Conservation (phyloP, 2,329 filamentous ascomycete genomes). For the Beauveria bassiana region DNA sequence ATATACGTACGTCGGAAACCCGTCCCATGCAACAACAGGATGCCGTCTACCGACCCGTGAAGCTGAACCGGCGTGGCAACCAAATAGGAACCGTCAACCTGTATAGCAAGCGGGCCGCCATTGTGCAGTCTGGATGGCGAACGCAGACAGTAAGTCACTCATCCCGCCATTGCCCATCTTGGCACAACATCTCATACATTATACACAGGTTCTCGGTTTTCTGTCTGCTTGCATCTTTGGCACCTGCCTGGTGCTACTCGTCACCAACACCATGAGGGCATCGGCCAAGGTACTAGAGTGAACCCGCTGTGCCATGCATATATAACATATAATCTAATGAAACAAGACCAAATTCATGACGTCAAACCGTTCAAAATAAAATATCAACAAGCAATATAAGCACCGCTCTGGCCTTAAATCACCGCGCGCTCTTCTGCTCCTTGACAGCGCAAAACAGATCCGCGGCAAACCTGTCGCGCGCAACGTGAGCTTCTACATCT, state of each 20-base stretch:
- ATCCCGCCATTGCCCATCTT: background rate
- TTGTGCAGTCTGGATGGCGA: constrained; percentile 91
- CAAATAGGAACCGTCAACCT: constrained; percentile 59
- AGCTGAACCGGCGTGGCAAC: background rate
- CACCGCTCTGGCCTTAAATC: background rate
- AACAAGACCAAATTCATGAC: background rate
- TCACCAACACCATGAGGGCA: constrained; percentile 25
- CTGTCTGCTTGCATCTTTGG: constrained; percentile 57
- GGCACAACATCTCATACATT: background rate
- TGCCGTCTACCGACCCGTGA: background rate
- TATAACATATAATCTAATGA: background rate
- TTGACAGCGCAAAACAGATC: constrained; percentile 57
- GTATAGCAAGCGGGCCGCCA: constrained; percentile 68
- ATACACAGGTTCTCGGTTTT: constrained; percentile 48
- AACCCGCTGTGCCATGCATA: background rate
- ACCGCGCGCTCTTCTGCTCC: constrained; percentile 22
- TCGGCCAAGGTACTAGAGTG: background rate
- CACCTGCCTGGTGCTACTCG: constrained; percentile 56
- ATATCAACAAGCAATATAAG: background rate
- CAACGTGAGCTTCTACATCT: constrained; percentile 20
- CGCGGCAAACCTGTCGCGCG: constrained; percentile 32
- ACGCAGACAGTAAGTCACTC: constrained; percentile 66
- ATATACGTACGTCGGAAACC: constrained; percentile 53
- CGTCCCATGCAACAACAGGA: no score
- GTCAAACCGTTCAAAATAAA: background rate